phyloP scores from a whole-genome alignment of 2,329 filamentous ascomycete species.

The Fusarium veterinarium region DNA sequence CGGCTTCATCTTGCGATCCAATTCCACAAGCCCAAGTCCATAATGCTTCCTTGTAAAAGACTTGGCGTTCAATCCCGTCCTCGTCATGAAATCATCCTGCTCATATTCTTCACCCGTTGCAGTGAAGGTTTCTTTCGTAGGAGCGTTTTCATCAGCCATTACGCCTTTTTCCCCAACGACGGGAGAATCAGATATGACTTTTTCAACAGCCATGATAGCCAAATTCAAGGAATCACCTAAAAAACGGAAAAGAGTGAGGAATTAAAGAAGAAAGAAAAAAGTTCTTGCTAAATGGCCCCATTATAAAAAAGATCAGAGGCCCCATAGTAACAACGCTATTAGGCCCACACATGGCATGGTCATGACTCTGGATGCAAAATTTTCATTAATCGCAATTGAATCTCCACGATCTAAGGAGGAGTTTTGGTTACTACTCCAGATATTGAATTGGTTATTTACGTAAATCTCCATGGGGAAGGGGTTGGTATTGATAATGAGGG shows the following conservation, averaged over 20 bases:
- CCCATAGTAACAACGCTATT: slow-evolving; percentile 26
- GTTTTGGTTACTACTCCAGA: background rate
- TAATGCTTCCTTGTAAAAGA: slow-evolving; percentile 42
- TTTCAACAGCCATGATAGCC: slow-evolving; percentile 21
- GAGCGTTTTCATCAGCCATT: slow-evolving; percentile 10
- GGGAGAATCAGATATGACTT: slow-evolving; percentile 5
- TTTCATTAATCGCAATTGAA: background rate
- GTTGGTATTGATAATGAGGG: background rate
- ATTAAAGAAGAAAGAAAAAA: background rate
- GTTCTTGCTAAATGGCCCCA: slow-evolving; percentile 18
- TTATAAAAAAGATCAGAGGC: slow-evolving; percentile 31
- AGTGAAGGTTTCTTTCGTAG: slow-evolving; percentile 8
- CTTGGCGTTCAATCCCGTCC: slow-evolving; percentile 39
- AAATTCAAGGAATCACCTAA: background rate
- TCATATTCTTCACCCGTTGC: slow-evolving; percentile 30
- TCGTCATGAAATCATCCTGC: slow-evolving; percentile 44
- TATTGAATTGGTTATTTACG: slow-evolving; percentile 14
- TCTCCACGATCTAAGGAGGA: slow-evolving; percentile 18
- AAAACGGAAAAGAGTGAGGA: background rate
- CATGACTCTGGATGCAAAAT: slow-evolving; percentile 9
- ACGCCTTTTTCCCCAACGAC: slow-evolving; percentile 18
- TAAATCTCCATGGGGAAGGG: slow-evolving; percentile 37
- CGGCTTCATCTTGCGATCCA: slow-evolving; percentile 63
- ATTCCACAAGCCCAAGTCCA: slow-evolving; percentile 44
- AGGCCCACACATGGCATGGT: slow-evolving; percentile 27